A percentile compares a stretch with the other conserved stretches of the same genome.
Conservation (phyloP, 306 rosid species). For the Rosa rugosa region DNA sequence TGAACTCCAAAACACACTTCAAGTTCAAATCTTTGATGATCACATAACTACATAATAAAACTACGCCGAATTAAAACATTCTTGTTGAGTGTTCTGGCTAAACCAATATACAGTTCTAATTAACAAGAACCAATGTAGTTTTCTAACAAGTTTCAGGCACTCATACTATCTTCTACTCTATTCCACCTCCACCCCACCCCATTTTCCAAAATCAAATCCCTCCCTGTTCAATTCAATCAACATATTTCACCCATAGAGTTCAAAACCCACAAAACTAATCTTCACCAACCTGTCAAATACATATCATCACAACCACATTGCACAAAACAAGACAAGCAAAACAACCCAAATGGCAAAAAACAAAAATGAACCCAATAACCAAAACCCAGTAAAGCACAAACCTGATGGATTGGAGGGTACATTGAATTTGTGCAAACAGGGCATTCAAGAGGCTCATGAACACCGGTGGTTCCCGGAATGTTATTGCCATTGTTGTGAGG, state of each 20-base stretch:
- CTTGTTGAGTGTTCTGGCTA: background rate
- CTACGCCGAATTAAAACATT: background rate
- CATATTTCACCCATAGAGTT: background rate
- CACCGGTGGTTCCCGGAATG: slow-evolving; percentile 51
- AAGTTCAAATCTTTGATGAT: background rate
- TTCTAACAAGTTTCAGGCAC: background rate
- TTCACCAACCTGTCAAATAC: background rate
- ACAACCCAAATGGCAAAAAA: background rate
- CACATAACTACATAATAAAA: background rate
- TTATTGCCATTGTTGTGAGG: slow-evolving; percentile 34
- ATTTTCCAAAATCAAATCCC: background rate
- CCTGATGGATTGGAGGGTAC: slow-evolving; percentile 88
- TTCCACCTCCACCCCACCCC: background rate
- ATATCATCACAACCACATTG: background rate
- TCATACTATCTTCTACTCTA: background rate
- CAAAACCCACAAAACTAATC: slow-evolving; percentile 4
- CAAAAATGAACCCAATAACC: slow-evolving; percentile 12
- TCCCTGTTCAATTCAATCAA: background rate
- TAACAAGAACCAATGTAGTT: background rate
- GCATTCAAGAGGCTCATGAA: slow-evolving; percentile 76
- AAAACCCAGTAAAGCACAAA: slow-evolving; percentile 32
- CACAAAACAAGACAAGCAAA: background rate
- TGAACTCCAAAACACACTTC: slow-evolving; percentile 4
- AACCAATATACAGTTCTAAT: background rate
- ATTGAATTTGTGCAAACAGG: slow-evolving; percentile 76